These are phyloP conservation scores for Gossypioides kirkii DNA, from an alignment of 345 rosid genomes.

Conservation along the genomic window DNA sequence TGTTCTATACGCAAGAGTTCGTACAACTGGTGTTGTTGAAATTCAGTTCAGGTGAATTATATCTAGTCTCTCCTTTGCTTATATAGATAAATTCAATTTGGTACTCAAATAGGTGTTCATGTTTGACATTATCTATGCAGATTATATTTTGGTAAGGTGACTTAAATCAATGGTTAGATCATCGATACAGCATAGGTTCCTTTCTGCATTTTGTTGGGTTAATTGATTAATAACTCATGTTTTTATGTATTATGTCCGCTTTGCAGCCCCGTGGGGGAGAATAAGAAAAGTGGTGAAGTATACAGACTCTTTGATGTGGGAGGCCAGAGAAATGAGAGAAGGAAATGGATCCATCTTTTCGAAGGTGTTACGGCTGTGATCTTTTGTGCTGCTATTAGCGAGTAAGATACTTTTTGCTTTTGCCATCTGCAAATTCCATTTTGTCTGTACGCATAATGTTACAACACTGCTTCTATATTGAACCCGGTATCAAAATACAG, in stretches of 20 bases:
- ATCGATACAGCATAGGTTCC: not conserved
- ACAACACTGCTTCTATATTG: not conserved
- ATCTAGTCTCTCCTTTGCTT: not conserved
- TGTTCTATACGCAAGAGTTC: slow-evolving; percentile 91
- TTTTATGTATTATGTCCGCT: slow-evolving; percentile 24
- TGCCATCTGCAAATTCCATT: not conserved
- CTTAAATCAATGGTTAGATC: not conserved
- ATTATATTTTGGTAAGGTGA: slow-evolving; percentile 5
- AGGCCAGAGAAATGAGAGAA: slow-evolving; percentile 97
- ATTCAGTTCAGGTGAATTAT: slow-evolving; percentile 89
- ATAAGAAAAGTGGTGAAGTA: slow-evolving; percentile 96
- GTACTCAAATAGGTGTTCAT: not conserved
- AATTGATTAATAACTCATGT: slow-evolving; percentile 2
- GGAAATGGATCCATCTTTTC: slow-evolving; percentile 99
- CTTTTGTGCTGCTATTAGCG: slow-evolving; percentile 97
- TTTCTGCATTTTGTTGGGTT: not conserved
- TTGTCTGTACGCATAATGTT: not conserved
- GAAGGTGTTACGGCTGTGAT: slow-evolving; percentile 99
- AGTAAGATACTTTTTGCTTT: slow-evolving; percentile 50
- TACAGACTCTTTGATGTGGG: slow-evolving; percentile 98
- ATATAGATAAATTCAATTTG: not conserved
- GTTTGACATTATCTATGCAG: not conserved
- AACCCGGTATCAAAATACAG: not conserved
- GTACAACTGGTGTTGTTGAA: slow-evolving; percentile 97
- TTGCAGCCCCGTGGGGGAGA: slow-evolving; percentile 92